These are phyloP conservation scores for Chaetomiaceae sp. DNA, from an alignment of 2,329 filamentous ascomycete species.

Conservation along the genomic window DNA sequence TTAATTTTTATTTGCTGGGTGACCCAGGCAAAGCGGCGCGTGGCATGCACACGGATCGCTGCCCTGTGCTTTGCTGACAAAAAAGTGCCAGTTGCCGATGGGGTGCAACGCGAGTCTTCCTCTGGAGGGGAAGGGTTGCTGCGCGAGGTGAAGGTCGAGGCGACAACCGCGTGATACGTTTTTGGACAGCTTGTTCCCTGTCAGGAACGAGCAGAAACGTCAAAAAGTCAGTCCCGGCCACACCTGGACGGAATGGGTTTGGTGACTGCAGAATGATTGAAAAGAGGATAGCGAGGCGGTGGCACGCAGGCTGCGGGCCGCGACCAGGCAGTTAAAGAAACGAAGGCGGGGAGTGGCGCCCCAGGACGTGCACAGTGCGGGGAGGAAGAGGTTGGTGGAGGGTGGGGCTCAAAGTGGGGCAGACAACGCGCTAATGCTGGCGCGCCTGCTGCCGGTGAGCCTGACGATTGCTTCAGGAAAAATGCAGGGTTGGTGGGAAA, in stretches of 20 bases:
- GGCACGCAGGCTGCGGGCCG: constrained; percentile 43
- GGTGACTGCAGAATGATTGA: constrained; percentile 46
- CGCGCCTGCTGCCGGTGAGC: constrained; percentile 26
- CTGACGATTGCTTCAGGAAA: background rate
- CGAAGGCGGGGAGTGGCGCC: constrained; percentile 30
- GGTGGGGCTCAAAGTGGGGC: constrained; percentile 28
- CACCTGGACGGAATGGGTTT: constrained; percentile 42
- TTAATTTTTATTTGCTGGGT: constrained; percentile 37
- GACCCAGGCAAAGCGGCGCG: constrained; percentile 29
- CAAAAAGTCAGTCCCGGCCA: constrained; percentile 32
- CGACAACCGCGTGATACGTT: constrained; percentile 27
- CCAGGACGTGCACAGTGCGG: constrained; percentile 22
- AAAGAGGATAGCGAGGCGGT: constrained; percentile 49
- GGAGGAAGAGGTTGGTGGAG: constrained; percentile 22
- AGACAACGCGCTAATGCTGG: constrained; percentile 18
- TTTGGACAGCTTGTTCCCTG: constrained; percentile 36
- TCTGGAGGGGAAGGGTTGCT: background rate
- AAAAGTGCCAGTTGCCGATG: constrained; percentile 17
- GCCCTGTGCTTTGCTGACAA: constrained; percentile 15
- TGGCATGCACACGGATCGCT: constrained; percentile 28
- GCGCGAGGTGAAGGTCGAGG: constrained; percentile 15
- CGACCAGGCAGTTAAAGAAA: constrained; percentile 39
- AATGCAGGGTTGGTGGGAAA: too few species aligned
- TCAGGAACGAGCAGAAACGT: constrained; percentile 34
- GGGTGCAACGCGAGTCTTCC: constrained; percentile 20